Evolutionary conservation across 2,329 filamentous ascomycete species (phyloP).

Genomic region (Orbilia javanica): DNA sequence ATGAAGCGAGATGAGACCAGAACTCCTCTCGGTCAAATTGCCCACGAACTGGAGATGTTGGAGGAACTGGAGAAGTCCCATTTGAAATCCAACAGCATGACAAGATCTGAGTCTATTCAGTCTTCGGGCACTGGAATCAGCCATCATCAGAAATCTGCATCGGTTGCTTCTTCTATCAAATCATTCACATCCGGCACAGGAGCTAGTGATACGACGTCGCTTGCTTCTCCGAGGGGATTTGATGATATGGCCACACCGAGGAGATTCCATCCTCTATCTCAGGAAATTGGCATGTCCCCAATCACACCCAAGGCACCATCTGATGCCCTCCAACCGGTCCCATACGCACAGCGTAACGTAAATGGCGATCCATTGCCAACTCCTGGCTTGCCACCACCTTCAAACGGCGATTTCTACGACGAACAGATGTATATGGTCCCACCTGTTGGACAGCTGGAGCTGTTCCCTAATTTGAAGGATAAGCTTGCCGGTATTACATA

Average conservation of each 20-base stretch:
- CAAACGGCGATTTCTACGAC: slow-evolving; percentile 57
- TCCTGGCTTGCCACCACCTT: slow-evolving; percentile 36
- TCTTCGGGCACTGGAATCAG: slow-evolving; percentile 41
- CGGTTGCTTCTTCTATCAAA: slow-evolving; percentile 71
- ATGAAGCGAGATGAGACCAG: slow-evolving; percentile 65
- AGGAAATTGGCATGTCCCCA: slow-evolving; percentile 62
- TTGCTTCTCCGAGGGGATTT: slow-evolving; percentile 65
- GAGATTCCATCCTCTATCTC: slow-evolving; percentile 61
- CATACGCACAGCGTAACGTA: slow-evolving; percentile 54
- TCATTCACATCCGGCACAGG: slow-evolving; percentile 64
- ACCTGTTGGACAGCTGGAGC: slow-evolving; percentile 58
- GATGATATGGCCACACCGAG: slow-evolving; percentile 54
- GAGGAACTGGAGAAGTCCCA: slow-evolving; percentile 67
- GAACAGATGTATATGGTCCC: slow-evolving; percentile 55
- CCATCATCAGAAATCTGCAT: slow-evolving; percentile 66
- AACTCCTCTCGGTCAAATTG: slow-evolving; percentile 80
- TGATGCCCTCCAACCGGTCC: slow-evolving; percentile 42
- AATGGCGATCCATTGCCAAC: slow-evolving; percentile 54
- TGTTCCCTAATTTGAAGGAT: slow-evolving; percentile 70
- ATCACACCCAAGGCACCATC: slow-evolving; percentile 63
- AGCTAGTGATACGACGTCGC: slow-evolving; percentile 64
- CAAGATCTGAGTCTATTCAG: slow-evolving; percentile 60
- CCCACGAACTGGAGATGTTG: slow-evolving; percentile 76
- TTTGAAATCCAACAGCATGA: slow-evolving; percentile 44
- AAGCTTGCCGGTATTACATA: slow-evolving; percentile 61